Conservation (phyloP, 1,139 yeast species). For the Scheffersomyces parashehatae region DNA sequence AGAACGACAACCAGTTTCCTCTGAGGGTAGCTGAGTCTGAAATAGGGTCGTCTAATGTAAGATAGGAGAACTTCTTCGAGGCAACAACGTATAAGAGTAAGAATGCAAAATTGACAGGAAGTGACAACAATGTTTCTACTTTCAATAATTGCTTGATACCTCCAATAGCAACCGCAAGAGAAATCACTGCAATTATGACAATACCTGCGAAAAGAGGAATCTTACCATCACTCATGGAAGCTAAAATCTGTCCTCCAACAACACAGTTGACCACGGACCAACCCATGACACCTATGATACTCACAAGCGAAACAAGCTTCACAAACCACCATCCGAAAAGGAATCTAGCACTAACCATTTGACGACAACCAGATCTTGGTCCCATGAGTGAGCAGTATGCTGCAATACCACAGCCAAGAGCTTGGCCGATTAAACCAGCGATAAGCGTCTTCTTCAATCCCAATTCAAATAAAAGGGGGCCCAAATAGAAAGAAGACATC, state of each 20-base stretch:
- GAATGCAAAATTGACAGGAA: conserved; percentile 72
- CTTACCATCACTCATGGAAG: conserved; percentile 59
- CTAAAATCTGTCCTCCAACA: conserved; percentile 80
- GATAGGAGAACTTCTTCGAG: conserved; percentile 50
- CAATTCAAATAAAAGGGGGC: conserved; percentile 67
- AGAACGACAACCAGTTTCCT: conserved; percentile 75
- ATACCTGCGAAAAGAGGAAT: conserved; percentile 76
- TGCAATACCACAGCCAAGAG: conserved; percentile 71
- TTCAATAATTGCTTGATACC: conserved; percentile 72
- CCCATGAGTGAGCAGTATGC: conserved; percentile 86
- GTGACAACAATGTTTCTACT: conserved; percentile 67
- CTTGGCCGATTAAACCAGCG: conserved; percentile 61
- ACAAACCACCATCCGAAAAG: conserved; percentile 85
- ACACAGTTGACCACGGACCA: conserved; percentile 86
- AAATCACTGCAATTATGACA: conserved; percentile 61
- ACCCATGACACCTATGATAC: conserved; percentile 76
- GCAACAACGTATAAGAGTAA: conserved; percentile 69
- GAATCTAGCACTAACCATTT: conserved; percentile 79
- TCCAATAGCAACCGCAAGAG: conserved; percentile 67
- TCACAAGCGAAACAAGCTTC: conserved; percentile 65
- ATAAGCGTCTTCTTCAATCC: conserved; percentile 64
- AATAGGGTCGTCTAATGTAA: conserved; percentile 38
- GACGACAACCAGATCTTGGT: conserved; percentile 83
- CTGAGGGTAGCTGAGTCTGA: conserved; percentile 41
- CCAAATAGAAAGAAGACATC: conserved; percentile 76